Evolutionary conservation across 257 asterid species (phyloP).

Genomic region (Jasminum sambac): DNA sequence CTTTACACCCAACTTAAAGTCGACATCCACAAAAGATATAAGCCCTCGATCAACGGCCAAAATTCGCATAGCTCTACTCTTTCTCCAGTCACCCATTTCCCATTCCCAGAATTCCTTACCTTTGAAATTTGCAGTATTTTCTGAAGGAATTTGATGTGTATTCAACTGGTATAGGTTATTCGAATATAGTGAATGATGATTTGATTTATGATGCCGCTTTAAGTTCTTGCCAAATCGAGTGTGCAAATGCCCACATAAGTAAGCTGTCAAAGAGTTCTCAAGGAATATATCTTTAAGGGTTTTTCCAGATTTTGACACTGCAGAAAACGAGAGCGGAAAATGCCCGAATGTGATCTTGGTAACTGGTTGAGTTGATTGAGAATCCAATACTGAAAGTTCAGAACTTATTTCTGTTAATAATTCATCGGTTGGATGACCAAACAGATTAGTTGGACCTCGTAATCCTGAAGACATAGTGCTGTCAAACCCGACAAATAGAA

Average conservation of each 20-base stretch:
- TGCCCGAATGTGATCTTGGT: slow-evolving; percentile 84
- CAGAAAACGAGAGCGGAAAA: slow-evolving; percentile 88
- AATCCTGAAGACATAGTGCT: slow-evolving; percentile 70
- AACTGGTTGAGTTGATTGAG: slow-evolving; percentile 42
- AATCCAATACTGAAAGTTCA: slow-evolving; percentile 74
- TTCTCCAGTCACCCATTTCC: slow-evolving; percentile 98
- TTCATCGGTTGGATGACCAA: slow-evolving; percentile 95
- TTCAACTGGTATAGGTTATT: slow-evolving; percentile 58
- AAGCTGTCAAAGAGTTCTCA: slow-evolving; percentile 51
- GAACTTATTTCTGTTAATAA: slow-evolving; percentile 56
- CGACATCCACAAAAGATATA: slow-evolving; percentile 66
- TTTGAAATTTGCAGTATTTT: slow-evolving; percentile 30
- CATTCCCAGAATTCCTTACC: slow-evolving; percentile 83
- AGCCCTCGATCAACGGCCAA: slow-evolving; percentile 79
- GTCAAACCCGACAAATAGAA: slow-evolving; percentile 87
- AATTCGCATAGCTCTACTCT: slow-evolving; percentile 77
- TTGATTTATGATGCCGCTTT: slow-evolving; percentile 66
- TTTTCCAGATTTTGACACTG: slow-evolving; percentile 72
- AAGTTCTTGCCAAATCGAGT: slow-evolving; percentile 73
- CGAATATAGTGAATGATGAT: slow-evolving; percentile 27
- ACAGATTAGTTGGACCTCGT: slow-evolving; percentile 92
- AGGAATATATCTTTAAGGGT: slow-evolving; percentile 62
- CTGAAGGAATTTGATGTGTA: slow-evolving; percentile 45
- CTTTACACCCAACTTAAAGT: slow-evolving; percentile 59
- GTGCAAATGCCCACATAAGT: slow-evolving; percentile 95